phyloP scores from a whole-genome alignment of 257 asterid genomes.

The Vinca minor region DNA sequence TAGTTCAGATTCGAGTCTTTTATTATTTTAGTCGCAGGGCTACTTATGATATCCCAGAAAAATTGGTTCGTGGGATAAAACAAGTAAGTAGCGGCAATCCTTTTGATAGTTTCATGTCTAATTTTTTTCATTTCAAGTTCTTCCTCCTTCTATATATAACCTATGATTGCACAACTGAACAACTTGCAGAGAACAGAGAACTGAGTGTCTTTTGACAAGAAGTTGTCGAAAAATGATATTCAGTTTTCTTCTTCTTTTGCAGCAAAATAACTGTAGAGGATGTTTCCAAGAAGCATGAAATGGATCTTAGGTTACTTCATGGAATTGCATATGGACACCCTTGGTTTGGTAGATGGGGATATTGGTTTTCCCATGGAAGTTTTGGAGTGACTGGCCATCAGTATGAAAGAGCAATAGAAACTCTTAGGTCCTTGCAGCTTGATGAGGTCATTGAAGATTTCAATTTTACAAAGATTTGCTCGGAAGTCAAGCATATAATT shows the following conservation, averaged over 20 bases:
- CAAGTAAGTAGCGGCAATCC: not conserved
- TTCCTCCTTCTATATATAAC: not conserved
- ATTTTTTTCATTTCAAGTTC: not conserved
- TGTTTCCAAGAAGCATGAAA: constrained; percentile 55
- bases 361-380: constrained; percentile 71
- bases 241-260: constrained; percentile 12
- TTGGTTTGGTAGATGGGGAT: constrained; percentile 95
- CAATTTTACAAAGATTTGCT: constrained; percentile 26
- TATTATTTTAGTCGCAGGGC: not conserved
- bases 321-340: constrained; percentile 83
- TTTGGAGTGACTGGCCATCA: constrained; percentile 75
- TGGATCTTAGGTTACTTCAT: constrained; percentile 74
- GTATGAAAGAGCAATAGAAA: constrained; percentile 51
- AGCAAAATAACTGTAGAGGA: constrained; percentile 84
- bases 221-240: not conserved
- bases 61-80: not conserved
- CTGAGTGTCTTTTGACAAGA: not conserved
- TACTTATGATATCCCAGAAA: not conserved
- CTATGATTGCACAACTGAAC: not conserved
- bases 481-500: constrained; percentile 37
- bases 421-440: constrained; percentile 56
- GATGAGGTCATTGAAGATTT: constrained; percentile 47
- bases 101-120: not conserved
- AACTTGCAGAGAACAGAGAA: too few species aligned
- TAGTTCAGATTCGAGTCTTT: not conserved